Base-by-base conservation (phyloP, 805 yeast genomes). In the Candida broadrunensis region DNA sequence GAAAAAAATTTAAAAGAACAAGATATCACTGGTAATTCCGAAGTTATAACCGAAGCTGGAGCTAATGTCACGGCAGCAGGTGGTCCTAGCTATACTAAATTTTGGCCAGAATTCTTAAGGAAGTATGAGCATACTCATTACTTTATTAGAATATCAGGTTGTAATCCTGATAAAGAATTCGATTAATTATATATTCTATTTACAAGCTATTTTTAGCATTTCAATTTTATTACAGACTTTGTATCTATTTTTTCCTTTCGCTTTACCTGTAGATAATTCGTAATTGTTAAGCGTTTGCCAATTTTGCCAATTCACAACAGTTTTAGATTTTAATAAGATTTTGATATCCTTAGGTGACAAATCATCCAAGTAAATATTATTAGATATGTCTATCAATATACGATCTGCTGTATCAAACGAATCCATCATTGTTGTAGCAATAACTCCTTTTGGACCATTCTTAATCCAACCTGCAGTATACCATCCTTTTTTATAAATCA, bases 391-490 rank as follows among this genome's bases (percentile, higher is more conserved):
- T 27, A 72, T 66, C 14, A 80, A 53, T 0, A 93, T 70, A 11
- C 72, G 64, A 20, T 80, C 87, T 0, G 88, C 91, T 0, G 91
- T 82, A 7, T 79, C 75, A 47, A 83, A 83, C 1, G 97, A 79
- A 44, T 85, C 89, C 74, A 83, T 76, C 84, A 91, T 86, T 0
- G 98, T 88, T 12, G 87, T 75, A 14, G 95, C 95, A 48, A 93
- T 93, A 3, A 88, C 95, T 1, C 99, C 99, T 21, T 76, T 75
- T 6, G 96, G 85, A 1, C 96, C 95, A 38, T 77, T 81, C 42
- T 85, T 80, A 35, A 89, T 82, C 99, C 99, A 93, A 0, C 99
- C 99, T 7, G 89, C 70, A 2, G 86, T 81, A 51, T 89, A 91
- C 43, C 88, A 64, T 0, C 88, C 84, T 2, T 54, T 55, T 34